phyloP scores from a whole-genome alignment of 768 basidiomycete species.

The Xanthoconium purpureum region DNA sequence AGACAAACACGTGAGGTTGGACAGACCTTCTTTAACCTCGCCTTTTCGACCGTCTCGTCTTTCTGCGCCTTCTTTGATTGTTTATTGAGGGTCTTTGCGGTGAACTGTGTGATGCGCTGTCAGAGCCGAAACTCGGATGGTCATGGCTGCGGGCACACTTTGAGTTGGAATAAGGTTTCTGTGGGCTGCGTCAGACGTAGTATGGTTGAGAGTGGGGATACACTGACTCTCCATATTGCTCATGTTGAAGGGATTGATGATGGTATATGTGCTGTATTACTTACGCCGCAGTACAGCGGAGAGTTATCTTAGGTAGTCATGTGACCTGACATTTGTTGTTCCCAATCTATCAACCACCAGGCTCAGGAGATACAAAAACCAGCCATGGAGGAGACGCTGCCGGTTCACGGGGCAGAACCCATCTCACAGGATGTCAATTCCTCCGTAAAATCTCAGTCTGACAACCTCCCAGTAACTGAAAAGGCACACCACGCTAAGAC shows the following conservation, averaged over 20 bases:
- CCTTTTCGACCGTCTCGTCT: constrained; percentile 86
- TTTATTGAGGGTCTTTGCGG: constrained; percentile 89
- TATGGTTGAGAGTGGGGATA: background rate
- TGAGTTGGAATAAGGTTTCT: constrained; percentile 99
- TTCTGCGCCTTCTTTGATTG: constrained; percentile 98
- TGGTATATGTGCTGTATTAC: background rate
- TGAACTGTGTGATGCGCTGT: constrained; percentile 62
- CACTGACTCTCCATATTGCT: constrained; percentile 87
- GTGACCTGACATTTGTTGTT: constrained; percentile 1
- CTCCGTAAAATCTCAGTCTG: background rate
- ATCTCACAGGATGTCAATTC: background rate
- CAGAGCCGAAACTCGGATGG: constrained; percentile 11
- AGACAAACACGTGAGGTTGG: background rate
- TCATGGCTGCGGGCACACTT: constrained; percentile 49
- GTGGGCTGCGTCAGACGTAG: constrained; percentile 10
- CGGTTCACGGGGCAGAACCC: background rate
- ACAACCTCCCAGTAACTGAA: background rate
- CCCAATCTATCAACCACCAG: background rate
- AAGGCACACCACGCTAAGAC: background rate
- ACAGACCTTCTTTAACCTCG: constrained; percentile 87
- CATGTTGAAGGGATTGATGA: constrained; percentile 39
- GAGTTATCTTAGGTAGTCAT: background rate
- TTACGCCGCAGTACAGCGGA: background rate
- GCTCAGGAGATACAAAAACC: background rate
- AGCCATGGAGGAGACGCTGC: constrained; percentile 1